Evolutionary conservation across 192 early-diverging fungal species (phyloP).

Genomic region (Coemansia sp.): DNA sequence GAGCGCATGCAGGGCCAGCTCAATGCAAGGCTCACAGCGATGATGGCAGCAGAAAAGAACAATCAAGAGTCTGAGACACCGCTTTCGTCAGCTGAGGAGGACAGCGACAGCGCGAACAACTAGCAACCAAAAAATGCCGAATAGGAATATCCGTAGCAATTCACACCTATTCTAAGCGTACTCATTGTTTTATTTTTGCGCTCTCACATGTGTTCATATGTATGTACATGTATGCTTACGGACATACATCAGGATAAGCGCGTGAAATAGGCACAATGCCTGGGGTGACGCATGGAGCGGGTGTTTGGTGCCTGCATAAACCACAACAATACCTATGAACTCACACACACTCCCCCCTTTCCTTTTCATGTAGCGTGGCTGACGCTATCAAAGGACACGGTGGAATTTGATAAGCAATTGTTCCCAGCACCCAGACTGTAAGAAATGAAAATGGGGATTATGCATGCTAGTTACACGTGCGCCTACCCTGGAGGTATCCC

Average conservation of each 20-base stretch:
- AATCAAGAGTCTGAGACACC: background rate
- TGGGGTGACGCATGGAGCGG: background rate
- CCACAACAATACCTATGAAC: background rate
- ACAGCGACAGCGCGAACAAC: background rate
- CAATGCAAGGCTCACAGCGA: constrained; percentile 27
- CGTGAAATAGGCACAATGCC: background rate
- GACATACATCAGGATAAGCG: background rate
- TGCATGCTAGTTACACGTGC: background rate
- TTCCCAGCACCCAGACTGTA: background rate
- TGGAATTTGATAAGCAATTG: background rate
- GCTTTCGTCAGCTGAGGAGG: background rate
- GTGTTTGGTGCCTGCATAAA: background rate
- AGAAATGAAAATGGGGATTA: background rate
- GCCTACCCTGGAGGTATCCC: background rate
- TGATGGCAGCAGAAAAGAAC: constrained; percentile 31
- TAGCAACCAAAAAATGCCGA: background rate
- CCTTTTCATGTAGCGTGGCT: background rate
- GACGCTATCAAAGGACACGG: background rate
- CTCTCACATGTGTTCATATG: background rate
- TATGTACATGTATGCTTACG: constrained; percentile 5
- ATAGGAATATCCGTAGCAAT: background rate
- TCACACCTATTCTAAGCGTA: background rate
- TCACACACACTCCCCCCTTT: background rate
- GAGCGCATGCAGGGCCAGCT: constrained; percentile 22
- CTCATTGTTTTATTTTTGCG: background rate